Evolutionary conservation across 2,329 filamentous ascomycete species (phyloP), one percentile per base, ranked within the genome.

Genomic region (Teratosphaeria pseudoeucalypti): DNA sequence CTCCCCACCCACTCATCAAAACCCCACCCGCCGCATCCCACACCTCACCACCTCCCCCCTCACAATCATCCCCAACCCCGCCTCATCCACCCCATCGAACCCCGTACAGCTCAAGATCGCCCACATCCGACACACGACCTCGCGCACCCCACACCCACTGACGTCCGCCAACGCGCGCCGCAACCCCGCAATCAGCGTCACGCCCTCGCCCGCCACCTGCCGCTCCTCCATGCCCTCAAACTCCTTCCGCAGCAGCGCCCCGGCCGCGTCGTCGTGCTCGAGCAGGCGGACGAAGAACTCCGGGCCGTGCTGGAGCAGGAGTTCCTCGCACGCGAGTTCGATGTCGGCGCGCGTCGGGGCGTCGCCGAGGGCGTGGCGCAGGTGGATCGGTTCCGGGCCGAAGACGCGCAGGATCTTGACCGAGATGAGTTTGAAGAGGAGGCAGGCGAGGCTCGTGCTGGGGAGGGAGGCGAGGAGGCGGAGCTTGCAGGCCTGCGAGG

Each of bases 271-370:
- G 10, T 26, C 29, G 16, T 37, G 16, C n/a, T 60, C 55, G 5
- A 72, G 56, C 58, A 72, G 56, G 9, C 61, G 63, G 14, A 67
- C 56, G 56, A 72, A 68, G 55, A 70, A 70, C 9, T 62, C 61
- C 14, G 69, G 67, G 0, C 71, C 71, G 34, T 68, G 59, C 19
- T 60, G 58, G 12, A 73, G 62, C 16, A 72, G 57, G 59, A 71
- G 64, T 61, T 73, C 71, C 58, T 73, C 68, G 19, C 64, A 65
- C 6, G 68, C 68, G 27, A 73, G 57, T 58, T 73, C 71, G 29
- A 72, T 65, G 56, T 73, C 71, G 19, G 62, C 64, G n/a, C 70
- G 58, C 26, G 60, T 60, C 43, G 63, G 61, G 6, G 62, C 52
- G 57, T 69, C 66, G 10, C 63, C 67, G 1, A 58, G 58, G 3